phyloP scores from a whole-genome alignment of 2,329 filamentous ascomycete genomes.

The Fusarium burgessii region DNA sequence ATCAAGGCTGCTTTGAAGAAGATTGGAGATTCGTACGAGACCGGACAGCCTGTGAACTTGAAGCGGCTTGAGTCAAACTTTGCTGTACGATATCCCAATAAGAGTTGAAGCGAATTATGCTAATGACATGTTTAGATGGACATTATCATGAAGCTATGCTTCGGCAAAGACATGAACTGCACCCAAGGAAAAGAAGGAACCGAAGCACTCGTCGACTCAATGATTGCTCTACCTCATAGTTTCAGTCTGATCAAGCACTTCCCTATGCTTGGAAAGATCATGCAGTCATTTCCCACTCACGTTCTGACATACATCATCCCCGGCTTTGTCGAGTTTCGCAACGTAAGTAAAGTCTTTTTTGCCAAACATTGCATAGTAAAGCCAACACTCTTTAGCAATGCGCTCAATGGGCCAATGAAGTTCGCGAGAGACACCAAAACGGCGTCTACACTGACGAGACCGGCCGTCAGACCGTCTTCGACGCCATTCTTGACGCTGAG shows the following conservation, averaged over 20 bases:
- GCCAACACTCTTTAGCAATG: background rate
- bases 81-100: background rate
- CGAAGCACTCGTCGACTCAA: background rate
- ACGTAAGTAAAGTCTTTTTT: fast-evolving
- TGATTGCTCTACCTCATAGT: background rate
- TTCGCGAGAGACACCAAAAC: background rate
- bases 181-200: background rate
- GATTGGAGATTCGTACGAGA: background rate
- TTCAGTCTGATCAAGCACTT: constrained; percentile 1
- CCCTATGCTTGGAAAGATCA: background rate
- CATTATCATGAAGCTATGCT: background rate
- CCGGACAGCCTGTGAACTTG: background rate
- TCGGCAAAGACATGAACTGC: background rate
- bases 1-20: background rate
- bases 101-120: background rate
- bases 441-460: background rate
- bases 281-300: background rate
- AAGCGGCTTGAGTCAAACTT: background rate
- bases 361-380: too few species aligned
- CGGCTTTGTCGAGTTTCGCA: background rate
- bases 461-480: background rate
- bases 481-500: background rate
- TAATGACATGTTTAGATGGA: background rate
- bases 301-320: background rate
- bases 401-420: background rate